Conservation (phyloP, 495 filamentous ascomycete genomes). For the Xylaria intraflava region DNA sequence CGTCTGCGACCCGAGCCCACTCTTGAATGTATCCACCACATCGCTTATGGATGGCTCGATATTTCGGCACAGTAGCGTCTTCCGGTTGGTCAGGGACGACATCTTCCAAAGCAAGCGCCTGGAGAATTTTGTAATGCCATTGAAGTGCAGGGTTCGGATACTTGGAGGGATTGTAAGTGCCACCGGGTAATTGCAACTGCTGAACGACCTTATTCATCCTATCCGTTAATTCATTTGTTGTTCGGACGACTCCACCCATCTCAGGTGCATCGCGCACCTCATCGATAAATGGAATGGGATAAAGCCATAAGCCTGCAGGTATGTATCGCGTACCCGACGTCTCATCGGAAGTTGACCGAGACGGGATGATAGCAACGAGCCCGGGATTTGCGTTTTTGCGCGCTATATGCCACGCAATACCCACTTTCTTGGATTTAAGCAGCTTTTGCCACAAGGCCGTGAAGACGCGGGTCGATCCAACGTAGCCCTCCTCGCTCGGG, state of each 20-base stretch:
- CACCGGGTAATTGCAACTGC: constrained; percentile 86
- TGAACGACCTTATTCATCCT: constrained; percentile 73
- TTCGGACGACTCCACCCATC: constrained; percentile 39
- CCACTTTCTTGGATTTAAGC: constrained; percentile 67
- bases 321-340: constrained; percentile 54
- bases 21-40: constrained; percentile 69
- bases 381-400: constrained; percentile 70
- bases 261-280: constrained; percentile 74
- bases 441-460: constrained; percentile 86
- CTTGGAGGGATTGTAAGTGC: constrained; percentile 69
- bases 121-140: constrained; percentile 96
- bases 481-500: constrained; percentile 80
- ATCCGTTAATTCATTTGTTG: constrained; percentile 67
- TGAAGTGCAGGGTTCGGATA: constrained; percentile 94
- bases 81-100: constrained; percentile 74
- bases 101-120: constrained; percentile 87
- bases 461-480: constrained; percentile 90
- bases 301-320: constrained; percentile 84
- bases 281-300: constrained; percentile 83
- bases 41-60: constrained; percentile 73
- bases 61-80: constrained; percentile 81
- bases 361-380: constrained; percentile 75
- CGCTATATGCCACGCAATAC: constrained; percentile 82
- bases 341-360: constrained; percentile 59
- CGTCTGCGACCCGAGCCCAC: constrained; percentile 54